Conservation (phyloP, 169 alveolate species). For the Amoebophrya sp. region DNA sequence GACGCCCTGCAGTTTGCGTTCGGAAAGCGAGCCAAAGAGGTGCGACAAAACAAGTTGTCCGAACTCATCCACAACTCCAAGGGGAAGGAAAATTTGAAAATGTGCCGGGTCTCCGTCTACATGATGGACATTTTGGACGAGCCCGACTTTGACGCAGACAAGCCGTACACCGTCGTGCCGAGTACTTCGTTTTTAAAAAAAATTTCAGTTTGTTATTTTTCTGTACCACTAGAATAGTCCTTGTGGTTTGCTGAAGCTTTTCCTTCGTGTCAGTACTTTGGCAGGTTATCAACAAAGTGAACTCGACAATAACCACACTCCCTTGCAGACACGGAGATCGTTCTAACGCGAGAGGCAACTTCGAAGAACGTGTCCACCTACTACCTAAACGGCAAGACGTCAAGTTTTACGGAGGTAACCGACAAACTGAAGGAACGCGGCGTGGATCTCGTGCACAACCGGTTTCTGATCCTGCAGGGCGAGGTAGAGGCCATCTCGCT, state of each 20-base stretch:
- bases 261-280: too few species aligned
- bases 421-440: conserved; percentile 28
- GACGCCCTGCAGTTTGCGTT: conserved; percentile 98
- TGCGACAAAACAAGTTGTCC: conserved; percentile 88
- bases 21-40: conserved; percentile 91
- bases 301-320: too few species aligned
- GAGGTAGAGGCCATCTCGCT: conserved; percentile 65
- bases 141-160: background rate
- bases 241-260: too few species aligned
- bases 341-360: background rate
- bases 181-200: too few species aligned
- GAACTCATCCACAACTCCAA: conserved; percentile 80
- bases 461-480: conserved; percentile 48
- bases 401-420: background rate
- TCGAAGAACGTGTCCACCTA: background rate
- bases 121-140: background rate
- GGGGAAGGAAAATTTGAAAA: background rate
- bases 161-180: background rate
- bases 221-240: too few species aligned
- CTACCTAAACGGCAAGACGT: background rate
- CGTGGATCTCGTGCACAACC: conserved; percentile 48
- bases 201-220: too few species aligned
- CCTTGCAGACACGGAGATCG: background rate
- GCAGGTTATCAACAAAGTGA: too few species aligned
- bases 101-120: background rate